Evolutionary conservation across 202 grass and related monocot species (phyloP).

Genomic region (Panicum hallii): DNA sequence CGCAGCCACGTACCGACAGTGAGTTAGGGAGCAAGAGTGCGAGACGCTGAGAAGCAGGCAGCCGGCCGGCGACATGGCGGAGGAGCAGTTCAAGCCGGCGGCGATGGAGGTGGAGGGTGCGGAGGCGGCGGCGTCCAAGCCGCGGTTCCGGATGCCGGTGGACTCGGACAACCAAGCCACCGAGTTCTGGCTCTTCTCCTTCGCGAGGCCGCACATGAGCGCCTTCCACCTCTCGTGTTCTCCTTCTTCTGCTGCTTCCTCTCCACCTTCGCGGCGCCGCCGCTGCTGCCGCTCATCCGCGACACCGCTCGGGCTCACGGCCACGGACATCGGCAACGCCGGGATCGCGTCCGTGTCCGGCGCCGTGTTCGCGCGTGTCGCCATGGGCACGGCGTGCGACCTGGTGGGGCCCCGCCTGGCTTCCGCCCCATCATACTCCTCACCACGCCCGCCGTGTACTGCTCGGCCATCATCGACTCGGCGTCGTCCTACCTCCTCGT

Average conservation of each 20-base stretch:
- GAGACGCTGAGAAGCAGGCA: not conserved
- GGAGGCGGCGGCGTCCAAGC: slow-evolving; percentile 1
- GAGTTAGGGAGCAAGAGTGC: not conserved
- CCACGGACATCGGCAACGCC: slow-evolving; percentile 90
- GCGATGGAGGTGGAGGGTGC: slow-evolving; percentile 52
- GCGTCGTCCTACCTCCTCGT: slow-evolving; percentile 64
- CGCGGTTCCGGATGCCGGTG: slow-evolving; percentile 77
- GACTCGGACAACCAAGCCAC: slow-evolving; percentile 90
- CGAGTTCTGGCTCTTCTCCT: slow-evolving; percentile 92
- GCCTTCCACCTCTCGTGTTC: slow-evolving; percentile 94
- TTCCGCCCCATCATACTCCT: slow-evolving; percentile 78
- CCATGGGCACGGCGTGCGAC: slow-evolving; percentile 96
- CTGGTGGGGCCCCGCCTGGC: slow-evolving; percentile 78
- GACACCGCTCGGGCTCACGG: slow-evolving; percentile 82
- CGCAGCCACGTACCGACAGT: not conserved
- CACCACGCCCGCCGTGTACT: slow-evolving; percentile 90
- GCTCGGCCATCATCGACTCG: slow-evolving; percentile 63
- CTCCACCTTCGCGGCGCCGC: slow-evolving; percentile 87
- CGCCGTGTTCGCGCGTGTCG: slow-evolving; percentile 84
- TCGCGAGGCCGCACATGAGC: slow-evolving; percentile 75
- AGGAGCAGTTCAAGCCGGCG: slow-evolving; percentile 7
- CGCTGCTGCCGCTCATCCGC: slow-evolving; percentile 84
- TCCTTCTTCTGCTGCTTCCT: slow-evolving; percentile 99
- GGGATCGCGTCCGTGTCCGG: slow-evolving; percentile 93
- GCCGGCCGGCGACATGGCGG: slow-evolving; percentile 1